Evolutionary conservation across 1,284 basidiomycete species (phyloP), one percentile per base, ranked within the genome.

Genomic region (Sanguinoderma infundibulare): DNA sequence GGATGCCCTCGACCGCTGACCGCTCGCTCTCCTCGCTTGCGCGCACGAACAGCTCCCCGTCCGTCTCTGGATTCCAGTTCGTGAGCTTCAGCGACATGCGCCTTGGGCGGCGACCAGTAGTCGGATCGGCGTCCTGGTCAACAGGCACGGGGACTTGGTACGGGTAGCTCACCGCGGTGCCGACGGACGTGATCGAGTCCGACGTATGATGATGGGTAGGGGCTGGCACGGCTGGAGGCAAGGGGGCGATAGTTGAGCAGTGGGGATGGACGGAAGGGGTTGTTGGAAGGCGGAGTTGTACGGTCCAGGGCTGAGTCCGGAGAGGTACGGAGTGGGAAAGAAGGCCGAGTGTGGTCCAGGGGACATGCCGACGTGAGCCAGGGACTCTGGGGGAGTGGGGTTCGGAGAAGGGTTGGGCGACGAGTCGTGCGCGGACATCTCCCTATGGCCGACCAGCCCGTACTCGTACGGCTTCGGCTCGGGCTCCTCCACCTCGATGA

Each of bases 391-490:
- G 52, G 63, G 61, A 32, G 66, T 57, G 55, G 69, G 60, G 28
- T 66, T 49, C 40, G 57, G 58, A 15, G 65, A 60, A 2, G 49
- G 34, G 20, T 55, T 52, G 5, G 62, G 62, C 15, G 56, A 62
- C 20, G 65, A 65, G 50, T 46, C 55, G 50, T 50, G 61, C 4
- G 64, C 64, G 14, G 60, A 52, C 7, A 66, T 68, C n/a, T 55
- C 53, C 6, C 62, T 60, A 12, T 71, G 67, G 2, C 72, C 72
- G 15, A 74, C 64, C 15, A 65, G 55, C 5, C 73, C 73, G 60
- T 74, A 74, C 34, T 70, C 55, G 61, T 73, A 74, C 8, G 72
- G 72, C 52, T 67, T 67, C 0, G 68, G n/a, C n/a, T n/a, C n/a
- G n/a, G n/a, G 72, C 40, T 72, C 63, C 6, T 51, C 8, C n/a